Conservation (phyloP, 2,329 filamentous ascomycete genomes). For the Ceratocystis colombiana region DNA sequence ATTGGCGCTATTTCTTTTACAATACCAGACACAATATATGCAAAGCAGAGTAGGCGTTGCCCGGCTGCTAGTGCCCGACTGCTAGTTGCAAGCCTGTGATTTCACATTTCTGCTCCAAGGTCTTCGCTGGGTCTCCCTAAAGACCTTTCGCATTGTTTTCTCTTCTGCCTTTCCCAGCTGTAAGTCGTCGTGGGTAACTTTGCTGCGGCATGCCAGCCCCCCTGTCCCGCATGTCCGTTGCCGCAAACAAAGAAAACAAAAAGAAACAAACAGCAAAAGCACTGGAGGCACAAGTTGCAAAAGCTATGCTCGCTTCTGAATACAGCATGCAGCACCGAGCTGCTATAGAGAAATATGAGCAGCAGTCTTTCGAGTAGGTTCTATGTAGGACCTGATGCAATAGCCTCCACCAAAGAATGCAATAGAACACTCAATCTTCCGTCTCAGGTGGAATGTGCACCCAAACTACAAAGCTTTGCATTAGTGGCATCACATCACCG, state of each 20-base stretch:
- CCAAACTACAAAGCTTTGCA: background rate
- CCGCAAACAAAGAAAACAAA: background rate
- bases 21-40: background rate
- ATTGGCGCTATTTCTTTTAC: background rate
- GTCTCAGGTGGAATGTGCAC: background rate
- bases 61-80: background rate
- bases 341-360: too few species aligned
- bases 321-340: too few species aligned
- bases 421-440: background rate
- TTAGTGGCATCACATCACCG: background rate
- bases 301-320: background rate
- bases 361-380: too few species aligned
- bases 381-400: too few species aligned
- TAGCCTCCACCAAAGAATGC: too few species aligned
- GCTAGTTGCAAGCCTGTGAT: background rate
- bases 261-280: background rate
- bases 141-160: slow-evolving; percentile 7
- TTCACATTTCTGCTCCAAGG: background rate
- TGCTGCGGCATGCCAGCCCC: slow-evolving; percentile 1
- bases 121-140: background rate
- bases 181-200: slow-evolving; percentile 4
- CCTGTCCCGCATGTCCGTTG: background rate
- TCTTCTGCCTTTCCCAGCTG: background rate
- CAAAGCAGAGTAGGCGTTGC: background rate
- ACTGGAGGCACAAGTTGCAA: background rate